Base-by-base conservation (phyloP, 2,329 filamentous ascomycete genomes). In the Fusarium sp. region DNA sequence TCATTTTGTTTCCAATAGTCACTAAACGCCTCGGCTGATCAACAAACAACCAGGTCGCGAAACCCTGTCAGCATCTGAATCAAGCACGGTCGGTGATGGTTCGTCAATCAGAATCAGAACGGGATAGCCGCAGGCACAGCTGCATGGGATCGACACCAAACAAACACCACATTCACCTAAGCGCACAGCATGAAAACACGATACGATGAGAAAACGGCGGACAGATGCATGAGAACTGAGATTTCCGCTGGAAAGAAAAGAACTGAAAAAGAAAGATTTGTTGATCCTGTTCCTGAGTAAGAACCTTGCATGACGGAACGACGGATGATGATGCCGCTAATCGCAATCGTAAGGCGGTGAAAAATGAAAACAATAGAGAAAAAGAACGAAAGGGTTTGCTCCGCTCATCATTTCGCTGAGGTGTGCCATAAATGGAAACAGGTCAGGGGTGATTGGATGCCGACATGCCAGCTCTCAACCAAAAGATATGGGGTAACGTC, bases 401-500 rank as follows among this genome's bases (percentile, higher is more conserved):
- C 67, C 44, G 61, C 56, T 72, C 60, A 25, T 72, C 65, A 72
- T 72, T 54, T 73, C 70, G 60, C 47, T 67, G 50, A 37, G 50
- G 6, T 25, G 65, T 73, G 25, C 69, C 70, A 73, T 73, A 54
- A 66, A 66, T 70, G 69, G 69, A 72, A 71, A 73, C 70, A 50
- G 53, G 52, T 32, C 70, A 62, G 61, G 60, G 71, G 67, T 35
- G 50, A 53, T 57, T 68, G 67, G 69, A 58, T 64, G 60, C 56
- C 67, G 57, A 61, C 40, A 72, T 70, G 54, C 60, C 68, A 71
- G 68, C 67, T 70, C 66, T 65, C 52, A 59, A 56, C 42, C 38
- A 60, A 67, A 59, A 43, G 60, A 65, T 72, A 72, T 72, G 70
- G 70, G 64, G 70, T 69, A 72, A 72, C 70, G 69, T 72, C 70